Conservation (phyloP, 1,284 basidiomycete species). For the Papiliotrema nemorosa region DNA sequence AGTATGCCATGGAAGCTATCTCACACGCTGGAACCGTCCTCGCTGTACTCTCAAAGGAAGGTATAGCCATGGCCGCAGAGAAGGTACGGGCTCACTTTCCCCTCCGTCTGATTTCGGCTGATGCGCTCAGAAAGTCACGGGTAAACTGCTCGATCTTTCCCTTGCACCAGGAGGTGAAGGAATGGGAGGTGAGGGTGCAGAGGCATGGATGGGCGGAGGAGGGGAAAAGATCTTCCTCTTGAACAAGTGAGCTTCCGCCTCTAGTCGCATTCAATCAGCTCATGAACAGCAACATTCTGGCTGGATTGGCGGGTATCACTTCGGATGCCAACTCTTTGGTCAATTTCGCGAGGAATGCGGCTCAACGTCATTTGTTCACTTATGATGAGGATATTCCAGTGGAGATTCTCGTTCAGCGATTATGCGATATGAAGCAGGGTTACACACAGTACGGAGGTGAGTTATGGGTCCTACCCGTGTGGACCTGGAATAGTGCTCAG, state of each 20-base stretch:
- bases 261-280: background rate
- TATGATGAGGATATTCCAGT: slow-evolving; percentile 99
- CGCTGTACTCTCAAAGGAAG: slow-evolving; percentile 90
- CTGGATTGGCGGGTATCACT: slow-evolving; percentile 91
- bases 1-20: slow-evolving; percentile 99
- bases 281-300: slow-evolving; percentile 79
- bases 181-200: slow-evolving; percentile 65
- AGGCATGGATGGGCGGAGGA: slow-evolving; percentile 66
- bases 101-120: background rate
- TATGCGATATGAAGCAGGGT: slow-evolving; percentile 97
- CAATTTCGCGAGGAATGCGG: slow-evolving; percentile 87
- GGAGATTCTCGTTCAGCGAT: slow-evolving; percentile 85
- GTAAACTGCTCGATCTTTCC: slow-evolving; percentile 89
- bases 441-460: slow-evolving; percentile 95
- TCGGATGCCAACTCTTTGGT: slow-evolving; percentile 97
- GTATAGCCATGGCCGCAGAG: slow-evolving; percentile 96
- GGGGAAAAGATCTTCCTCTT: slow-evolving; percentile 97
- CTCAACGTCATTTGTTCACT: slow-evolving; percentile 79
- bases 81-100: slow-evolving; percentile 54
- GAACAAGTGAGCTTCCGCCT: slow-evolving; percentile 58
- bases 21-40: slow-evolving; percentile 94
- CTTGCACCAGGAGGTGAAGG: slow-evolving; percentile 61
- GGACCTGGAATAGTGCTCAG: too few relatives aligned
- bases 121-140: slow-evolving; percentile 89
- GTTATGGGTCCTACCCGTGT: too few relatives aligned